A percentile compares a stretch with the other conserved stretches of the same genome.
Conservation (phyloP, 495 filamentous ascomycete species). For the Hypoxylon perforatum region DNA sequence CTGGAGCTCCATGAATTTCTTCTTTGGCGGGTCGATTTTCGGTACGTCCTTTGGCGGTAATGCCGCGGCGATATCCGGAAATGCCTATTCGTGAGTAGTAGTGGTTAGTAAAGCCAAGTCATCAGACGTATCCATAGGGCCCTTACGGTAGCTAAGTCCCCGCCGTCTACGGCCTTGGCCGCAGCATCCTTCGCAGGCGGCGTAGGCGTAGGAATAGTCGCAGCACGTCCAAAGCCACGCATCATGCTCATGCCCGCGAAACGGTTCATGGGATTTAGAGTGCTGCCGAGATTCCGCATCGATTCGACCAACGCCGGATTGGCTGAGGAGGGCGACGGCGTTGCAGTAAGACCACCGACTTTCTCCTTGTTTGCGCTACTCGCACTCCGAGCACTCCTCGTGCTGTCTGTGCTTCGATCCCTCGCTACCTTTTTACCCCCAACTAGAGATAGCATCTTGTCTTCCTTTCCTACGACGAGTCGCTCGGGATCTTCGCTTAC, state of each 20-base stretch:
- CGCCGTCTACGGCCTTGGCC: conserved; percentile 53
- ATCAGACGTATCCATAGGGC: neutral
- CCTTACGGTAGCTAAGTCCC: conserved; percentile 62
- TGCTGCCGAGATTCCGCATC: conserved; percentile 83
- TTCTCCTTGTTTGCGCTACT: conserved; percentile 60
- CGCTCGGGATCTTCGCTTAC: conserved; percentile 51
- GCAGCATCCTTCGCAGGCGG: conserved; percentile 43
- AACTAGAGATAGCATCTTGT: conserved; percentile 71
- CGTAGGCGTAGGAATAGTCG: conserved; percentile 44
- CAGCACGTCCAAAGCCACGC: conserved; percentile 75
- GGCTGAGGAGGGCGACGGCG: conserved; percentile 53
- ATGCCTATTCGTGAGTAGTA: conserved; percentile 61
- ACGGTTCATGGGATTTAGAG: conserved; percentile 85
- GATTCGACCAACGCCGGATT: conserved; percentile 76
- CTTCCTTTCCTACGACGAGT: conserved; percentile 57
- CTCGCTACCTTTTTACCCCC: conserved; percentile 68
- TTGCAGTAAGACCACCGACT: conserved; percentile 34
- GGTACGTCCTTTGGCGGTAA: conserved; percentile 61
- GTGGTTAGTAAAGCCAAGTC: conserved; percentile 14
- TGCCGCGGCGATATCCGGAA: conserved; percentile 66
- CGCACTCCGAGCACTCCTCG: conserved; percentile 64
- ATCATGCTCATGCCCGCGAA: conserved; percentile 76
- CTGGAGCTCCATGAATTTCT: conserved; percentile 82
- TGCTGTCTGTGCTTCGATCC: conserved; percentile 82
- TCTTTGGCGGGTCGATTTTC: conserved; percentile 76